Conservation (phyloP, 2,329 filamentous ascomycete species). For the Paecilomyces formosus region DNA sequence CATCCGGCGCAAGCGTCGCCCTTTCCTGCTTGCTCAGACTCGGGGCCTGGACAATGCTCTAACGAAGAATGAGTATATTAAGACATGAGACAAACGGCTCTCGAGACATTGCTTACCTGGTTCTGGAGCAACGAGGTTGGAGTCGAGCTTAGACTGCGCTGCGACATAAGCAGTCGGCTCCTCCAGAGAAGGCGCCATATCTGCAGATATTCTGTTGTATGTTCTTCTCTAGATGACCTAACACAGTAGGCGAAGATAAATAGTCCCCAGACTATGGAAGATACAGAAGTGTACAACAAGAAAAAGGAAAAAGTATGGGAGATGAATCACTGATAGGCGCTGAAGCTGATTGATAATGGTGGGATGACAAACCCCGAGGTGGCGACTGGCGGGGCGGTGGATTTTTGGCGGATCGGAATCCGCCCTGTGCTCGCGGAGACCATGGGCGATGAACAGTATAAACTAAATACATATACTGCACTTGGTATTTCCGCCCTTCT, state of each 20-base stretch:
- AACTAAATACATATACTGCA: too few species aligned
- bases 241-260: background rate
- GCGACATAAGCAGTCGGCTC: slow-evolving; percentile 64
- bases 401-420: background rate
- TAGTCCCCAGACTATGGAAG: background rate
- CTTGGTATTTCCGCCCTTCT: too few species aligned
- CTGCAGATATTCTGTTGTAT: slow-evolving; percentile 2
- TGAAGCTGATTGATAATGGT: slow-evolving; percentile 24
- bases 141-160: slow-evolving; percentile 69
- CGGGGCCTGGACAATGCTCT: slow-evolving; percentile 85
- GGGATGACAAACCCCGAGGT: slow-evolving; percentile 21
- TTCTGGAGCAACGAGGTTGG: slow-evolving; percentile 85
- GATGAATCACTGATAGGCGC: background rate
- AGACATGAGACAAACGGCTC: slow-evolving; percentile 1
- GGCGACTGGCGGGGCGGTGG: slow-evolving; percentile 14
- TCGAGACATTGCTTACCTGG: slow-evolving; percentile 46
- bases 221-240: background rate
- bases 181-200: slow-evolving; percentile 80
- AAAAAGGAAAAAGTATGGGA: background rate
- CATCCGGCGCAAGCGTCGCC: slow-evolving; percentile 86
- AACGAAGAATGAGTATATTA: background rate
- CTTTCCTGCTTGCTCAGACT: slow-evolving; percentile 49
- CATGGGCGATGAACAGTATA: too few species aligned
- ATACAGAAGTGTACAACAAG: background rate
- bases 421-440: background rate